These are phyloP conservation scores for Drosera capensis DNA, from an alignment of 148 eudicot genomes.

Conservation along the genomic window DNA sequence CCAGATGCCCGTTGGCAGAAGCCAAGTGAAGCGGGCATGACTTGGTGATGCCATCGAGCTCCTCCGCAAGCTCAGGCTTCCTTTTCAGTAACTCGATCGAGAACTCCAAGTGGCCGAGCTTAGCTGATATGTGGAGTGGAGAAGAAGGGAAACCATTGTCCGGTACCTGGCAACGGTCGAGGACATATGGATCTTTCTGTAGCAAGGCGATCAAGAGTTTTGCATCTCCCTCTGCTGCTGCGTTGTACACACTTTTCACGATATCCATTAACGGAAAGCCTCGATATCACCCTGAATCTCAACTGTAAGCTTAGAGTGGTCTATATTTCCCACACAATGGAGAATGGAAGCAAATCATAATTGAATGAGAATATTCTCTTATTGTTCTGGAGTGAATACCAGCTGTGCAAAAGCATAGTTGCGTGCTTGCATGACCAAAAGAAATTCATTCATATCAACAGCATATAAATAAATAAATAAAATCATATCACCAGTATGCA, in stretches of 20 bases:
- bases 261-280: no score
- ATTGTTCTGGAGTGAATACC: no score
- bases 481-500: no score
- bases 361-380: no score
- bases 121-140: slow-evolving; percentile 25
- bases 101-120: slow-evolving; percentile 23
- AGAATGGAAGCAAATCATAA: no score
- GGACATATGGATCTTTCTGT: slow-evolving; percentile 17
- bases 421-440: no score
- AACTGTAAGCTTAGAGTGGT: no score
- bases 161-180: slow-evolving; percentile 8
- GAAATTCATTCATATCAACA: no score
- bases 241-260: slow-evolving; percentile 6
- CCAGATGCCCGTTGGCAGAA: slow-evolving; percentile 18
- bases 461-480: no score
- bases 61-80: neutral
- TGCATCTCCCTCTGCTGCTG: slow-evolving; percentile 12
- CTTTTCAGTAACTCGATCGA: slow-evolving; percentile 8
- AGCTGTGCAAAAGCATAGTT: no score
- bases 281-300: no score
- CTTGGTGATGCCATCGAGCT: slow-evolving; percentile 2
- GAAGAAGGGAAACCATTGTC: neutral
- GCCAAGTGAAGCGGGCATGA: slow-evolving; percentile 22
- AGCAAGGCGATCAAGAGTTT: slow-evolving; percentile 1
- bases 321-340: no score